Evolutionary conservation across 2,329 filamentous ascomycete genomes (phyloP).

Genomic region (Aurifilum marmelostoma): DNA sequence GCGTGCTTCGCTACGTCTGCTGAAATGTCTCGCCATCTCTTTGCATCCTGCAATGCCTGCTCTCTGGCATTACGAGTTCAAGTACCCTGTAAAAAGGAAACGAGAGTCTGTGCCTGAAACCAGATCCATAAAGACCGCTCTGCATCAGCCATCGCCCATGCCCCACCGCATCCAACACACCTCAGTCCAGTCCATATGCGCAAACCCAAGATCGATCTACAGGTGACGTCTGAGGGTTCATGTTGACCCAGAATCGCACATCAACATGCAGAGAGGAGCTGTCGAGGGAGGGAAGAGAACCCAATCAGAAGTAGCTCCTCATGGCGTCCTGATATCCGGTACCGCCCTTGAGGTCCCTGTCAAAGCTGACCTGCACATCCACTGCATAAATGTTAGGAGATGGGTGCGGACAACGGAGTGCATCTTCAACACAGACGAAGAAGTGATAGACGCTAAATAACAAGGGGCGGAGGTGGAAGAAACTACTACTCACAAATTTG

Average conservation of each 20-base stretch:
- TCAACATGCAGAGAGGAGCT: background rate
- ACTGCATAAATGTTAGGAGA: constrained; percentile 42
- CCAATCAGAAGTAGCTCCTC: constrained; percentile 69
- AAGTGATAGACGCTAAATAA: no score
- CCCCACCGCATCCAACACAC: background rate
- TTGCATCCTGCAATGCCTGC: background rate
- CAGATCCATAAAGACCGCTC: background rate
- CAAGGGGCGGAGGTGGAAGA: background rate
- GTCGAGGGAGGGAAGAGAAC: background rate
- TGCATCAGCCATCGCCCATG: background rate
- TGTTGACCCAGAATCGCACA: no score
- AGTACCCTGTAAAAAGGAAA: background rate
- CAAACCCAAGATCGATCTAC: background rate
- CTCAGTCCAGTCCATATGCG: background rate
- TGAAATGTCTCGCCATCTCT: background rate
- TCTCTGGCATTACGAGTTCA: background rate
- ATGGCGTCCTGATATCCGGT: constrained; percentile 81
- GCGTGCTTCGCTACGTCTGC: background rate
- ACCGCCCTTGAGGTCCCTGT: constrained; percentile 80
- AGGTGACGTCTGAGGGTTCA: background rate
- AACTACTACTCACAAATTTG: constrained; percentile 55
- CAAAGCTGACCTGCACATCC: constrained; percentile 82
- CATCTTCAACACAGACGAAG: no score
- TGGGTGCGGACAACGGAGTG: background rate
- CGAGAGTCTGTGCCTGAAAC: background rate